A percentile compares a stretch with the other conserved stretches of the same genome.
These are phyloP conservation scores for Danielia oregonensis DNA, from an alignment of 805 yeast genomes.

Conservation along the genomic window DNA sequence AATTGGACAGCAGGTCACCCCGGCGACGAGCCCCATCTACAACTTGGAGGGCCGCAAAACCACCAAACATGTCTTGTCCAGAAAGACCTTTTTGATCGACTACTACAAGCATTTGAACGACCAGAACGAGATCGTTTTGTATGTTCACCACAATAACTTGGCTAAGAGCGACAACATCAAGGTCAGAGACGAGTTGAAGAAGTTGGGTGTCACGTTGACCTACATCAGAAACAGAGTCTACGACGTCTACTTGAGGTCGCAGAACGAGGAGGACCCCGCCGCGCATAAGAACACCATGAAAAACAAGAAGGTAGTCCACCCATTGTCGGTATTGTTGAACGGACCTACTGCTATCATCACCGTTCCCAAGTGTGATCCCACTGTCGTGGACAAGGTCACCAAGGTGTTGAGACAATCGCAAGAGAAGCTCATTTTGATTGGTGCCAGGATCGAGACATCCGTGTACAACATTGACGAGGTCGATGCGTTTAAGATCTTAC, in stretches of 20 bases:
- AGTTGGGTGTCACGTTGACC: slow-evolving; percentile 66
- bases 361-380: slow-evolving; percentile 69
- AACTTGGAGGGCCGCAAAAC: slow-evolving; percentile 35
- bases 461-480: slow-evolving; percentile 52
- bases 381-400: slow-evolving; percentile 55
- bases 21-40: background rate
- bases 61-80: slow-evolving; percentile 59
- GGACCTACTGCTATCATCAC: slow-evolving; percentile 87
- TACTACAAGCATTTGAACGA: slow-evolving; percentile 70
- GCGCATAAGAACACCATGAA: slow-evolving; percentile 45
- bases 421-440: slow-evolving; percentile 76
- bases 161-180: slow-evolving; percentile 62
- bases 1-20: background rate
- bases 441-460: slow-evolving; percentile 73
- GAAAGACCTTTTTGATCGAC: slow-evolving; percentile 86
- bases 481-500: slow-evolving; percentile 66
- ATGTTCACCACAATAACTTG: slow-evolving; percentile 83
- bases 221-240: slow-evolving; percentile 68
- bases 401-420: slow-evolving; percentile 58
- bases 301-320: slow-evolving; percentile 52
- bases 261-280: slow-evolving; percentile 72
- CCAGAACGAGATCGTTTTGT: slow-evolving; percentile 63
- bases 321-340: slow-evolving; percentile 61
- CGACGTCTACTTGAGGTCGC: slow-evolving; percentile 71
- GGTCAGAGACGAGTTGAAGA: slow-evolving; percentile 57